A percentile compares a stretch with the other conserved stretches of the same genome.
phyloP scores from a whole-genome alignment of 1,284 basidiomycete species.

The Neotropicomus parvogracilis region DNA sequence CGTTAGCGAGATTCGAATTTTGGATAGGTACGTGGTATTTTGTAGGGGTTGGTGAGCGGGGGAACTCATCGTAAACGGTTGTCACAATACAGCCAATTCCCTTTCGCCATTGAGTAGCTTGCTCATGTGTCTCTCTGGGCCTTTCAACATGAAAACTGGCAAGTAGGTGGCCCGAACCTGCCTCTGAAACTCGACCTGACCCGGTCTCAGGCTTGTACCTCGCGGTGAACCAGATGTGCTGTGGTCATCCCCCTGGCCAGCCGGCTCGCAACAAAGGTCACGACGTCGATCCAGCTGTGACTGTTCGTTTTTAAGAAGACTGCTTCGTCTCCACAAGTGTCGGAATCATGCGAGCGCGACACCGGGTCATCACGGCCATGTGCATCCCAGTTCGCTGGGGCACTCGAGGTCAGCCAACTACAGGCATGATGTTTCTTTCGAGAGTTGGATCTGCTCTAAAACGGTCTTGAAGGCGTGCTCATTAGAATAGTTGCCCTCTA shows the following conservation, averaged over 20 bases:
- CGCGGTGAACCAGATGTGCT: neutral
- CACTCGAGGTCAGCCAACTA: neutral
- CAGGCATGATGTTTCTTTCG: conserved; percentile 1
- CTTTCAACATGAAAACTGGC: neutral
- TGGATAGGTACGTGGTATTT: neutral
- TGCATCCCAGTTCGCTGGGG: neutral
- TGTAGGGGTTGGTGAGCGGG: neutral
- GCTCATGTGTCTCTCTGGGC: neutral
- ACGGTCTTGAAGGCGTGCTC: neutral
- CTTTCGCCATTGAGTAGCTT: neutral
- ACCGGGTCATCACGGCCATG: neutral
- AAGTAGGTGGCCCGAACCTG: neutral
- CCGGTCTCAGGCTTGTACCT: conserved; percentile 1
- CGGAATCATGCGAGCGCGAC: neutral
- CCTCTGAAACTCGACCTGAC: neutral
- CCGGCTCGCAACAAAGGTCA: no score
- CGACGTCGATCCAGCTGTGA: neutral
- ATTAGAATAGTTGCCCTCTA: neutral
- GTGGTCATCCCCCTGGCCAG: neutral
- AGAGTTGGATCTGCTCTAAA: neutral
- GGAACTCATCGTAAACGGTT: neutral
- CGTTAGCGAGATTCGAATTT: no score
- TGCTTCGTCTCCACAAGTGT: neutral
- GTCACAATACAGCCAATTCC: neutral
- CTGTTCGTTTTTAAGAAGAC: neutral